Base-by-base conservation (phyloP, 345 rosid genomes). In the Firmiana major region DNA sequence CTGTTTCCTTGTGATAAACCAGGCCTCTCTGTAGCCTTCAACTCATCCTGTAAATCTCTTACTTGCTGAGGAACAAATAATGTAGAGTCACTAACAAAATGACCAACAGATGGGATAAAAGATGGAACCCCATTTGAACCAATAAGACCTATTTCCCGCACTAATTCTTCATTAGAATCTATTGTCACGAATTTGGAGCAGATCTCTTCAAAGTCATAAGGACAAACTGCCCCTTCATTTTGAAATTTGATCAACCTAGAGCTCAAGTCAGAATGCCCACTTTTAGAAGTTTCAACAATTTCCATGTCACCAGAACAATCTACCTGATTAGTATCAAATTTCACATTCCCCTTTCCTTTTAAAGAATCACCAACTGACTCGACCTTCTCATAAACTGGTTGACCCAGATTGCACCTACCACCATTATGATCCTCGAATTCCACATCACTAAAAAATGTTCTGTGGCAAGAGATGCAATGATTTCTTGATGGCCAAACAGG, bases 381-480 rank as follows among this genome's bases (percentile, higher is more conserved):
- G 42, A 80, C 77, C 81, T 88, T 88, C 64, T 87, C 88, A 85
- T 46, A 58, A 59, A 77, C 80, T 59, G 84, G 74, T 74, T 84
- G 73, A 79, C 68, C 84, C 66, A 84, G 83, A 84, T 43, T 73
- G 83, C 99, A 95, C 77, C 48, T 85, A 59, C 85, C 90, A 73
- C 88, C 87, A 74, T 74, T 84, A 81, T 96, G 99, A 74, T 75
- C 85, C 82, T 83, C 88, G 69, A 92, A 83, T 81, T 86, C 97
- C 62, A 38, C 79, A 81, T 85, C 87, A 79, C 78, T 79, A 72
- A 81, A 51, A 64, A 89, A 87, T 68, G 97, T 93, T 81, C 21
- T 91, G 84, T 96, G 99, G 88, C 99, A 96, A 77, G 86, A 82
- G 67, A 75, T 74, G 80, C 99, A 96, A 79, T 96, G 99, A 81